Conservation (phyloP, 2,329 filamentous ascomycete genomes). For the Beauveria scarabaeidicola region DNA sequence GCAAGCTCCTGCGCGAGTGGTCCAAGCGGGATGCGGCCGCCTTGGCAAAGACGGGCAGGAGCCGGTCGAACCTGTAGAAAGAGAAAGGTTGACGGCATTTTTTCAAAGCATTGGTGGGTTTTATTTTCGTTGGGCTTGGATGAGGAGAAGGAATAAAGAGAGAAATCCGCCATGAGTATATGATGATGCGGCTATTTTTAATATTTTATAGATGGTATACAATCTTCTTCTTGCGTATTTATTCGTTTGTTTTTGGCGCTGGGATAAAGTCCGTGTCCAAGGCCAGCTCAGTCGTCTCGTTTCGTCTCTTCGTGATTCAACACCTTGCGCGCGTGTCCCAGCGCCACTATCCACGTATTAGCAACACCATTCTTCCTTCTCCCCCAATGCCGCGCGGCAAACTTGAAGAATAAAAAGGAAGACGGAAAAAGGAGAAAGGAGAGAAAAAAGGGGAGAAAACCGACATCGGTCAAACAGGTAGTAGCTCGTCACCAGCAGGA, state of each 20-base stretch:
- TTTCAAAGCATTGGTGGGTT: no score
- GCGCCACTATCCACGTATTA: constrained; percentile 18
- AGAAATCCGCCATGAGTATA: background rate
- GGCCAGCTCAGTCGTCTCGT: background rate
- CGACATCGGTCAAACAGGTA: constrained; percentile 42
- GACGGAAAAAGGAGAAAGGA: background rate
- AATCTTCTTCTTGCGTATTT: background rate
- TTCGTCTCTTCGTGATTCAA: constrained; percentile 9
- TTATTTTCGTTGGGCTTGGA: no score
- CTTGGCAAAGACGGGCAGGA: constrained; percentile 16
- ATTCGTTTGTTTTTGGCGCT: background rate
- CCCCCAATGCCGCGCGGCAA: background rate
- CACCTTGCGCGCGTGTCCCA: constrained; percentile 24
- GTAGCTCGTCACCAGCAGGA: constrained; percentile 47
- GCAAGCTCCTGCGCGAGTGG: constrained; percentile 48
- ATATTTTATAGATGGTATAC: background rate
- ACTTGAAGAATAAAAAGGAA: background rate
- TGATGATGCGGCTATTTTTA: background rate
- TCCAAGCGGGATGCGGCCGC: constrained; percentile 41
- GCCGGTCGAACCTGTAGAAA: constrained; percentile 23
- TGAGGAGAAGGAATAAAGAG: no score
- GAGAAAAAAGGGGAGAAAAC: constrained; percentile 16
- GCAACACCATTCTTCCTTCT: no score
- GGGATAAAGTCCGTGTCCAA: background rate
- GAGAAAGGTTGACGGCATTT: background rate